A percentile compares a stretch with the other conserved stretches of the same genome.
Evolutionary conservation across 768 basidiomycete species (phyloP).

Genomic region (Exidia glandulosa): DNA sequence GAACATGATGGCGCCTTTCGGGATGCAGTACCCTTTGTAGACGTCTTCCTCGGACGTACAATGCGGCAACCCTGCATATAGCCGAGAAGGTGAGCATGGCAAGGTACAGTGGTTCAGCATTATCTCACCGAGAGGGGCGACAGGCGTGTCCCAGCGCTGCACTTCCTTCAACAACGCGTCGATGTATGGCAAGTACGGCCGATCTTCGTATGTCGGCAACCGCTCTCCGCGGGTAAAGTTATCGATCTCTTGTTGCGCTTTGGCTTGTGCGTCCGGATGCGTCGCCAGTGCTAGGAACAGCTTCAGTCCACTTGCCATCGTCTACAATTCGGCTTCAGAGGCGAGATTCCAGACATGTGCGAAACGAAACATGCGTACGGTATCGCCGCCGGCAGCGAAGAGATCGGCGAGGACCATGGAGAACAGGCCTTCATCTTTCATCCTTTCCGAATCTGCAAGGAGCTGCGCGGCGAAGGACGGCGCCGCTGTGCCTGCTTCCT

Average conservation of each 20-base stretch:
- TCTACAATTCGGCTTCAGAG: neutral
- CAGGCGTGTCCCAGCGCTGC: constrained; percentile 16
- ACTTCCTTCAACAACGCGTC: constrained; percentile 13
- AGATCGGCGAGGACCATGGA: neutral
- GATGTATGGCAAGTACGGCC: constrained; percentile 12
- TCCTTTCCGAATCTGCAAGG: neutral
- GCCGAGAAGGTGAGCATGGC: neutral
- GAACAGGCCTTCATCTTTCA: neutral
- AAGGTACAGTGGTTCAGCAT: neutral
- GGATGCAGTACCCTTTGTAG: constrained; percentile 11
- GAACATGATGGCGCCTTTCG: constrained; percentile 11
- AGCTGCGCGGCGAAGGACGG: neutral
- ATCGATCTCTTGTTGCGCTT: constrained; percentile 19
- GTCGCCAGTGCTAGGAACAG: constrained; percentile 36
- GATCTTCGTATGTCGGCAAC: constrained; percentile 16
- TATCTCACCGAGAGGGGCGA: neutral
- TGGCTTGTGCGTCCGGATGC: constrained; percentile 11
- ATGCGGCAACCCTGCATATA: neutral
- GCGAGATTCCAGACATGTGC: neutral
- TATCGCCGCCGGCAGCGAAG: neutral
- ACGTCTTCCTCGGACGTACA: constrained; percentile 6
- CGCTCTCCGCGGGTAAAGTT: constrained; percentile 5
- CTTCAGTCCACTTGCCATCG: constrained; percentile 32
- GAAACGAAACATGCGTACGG: neutral
- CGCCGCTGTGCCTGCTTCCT: neutral